Base-by-base conservation (phyloP, 345 rosid species). In the Dovyalis caffra region DNA sequence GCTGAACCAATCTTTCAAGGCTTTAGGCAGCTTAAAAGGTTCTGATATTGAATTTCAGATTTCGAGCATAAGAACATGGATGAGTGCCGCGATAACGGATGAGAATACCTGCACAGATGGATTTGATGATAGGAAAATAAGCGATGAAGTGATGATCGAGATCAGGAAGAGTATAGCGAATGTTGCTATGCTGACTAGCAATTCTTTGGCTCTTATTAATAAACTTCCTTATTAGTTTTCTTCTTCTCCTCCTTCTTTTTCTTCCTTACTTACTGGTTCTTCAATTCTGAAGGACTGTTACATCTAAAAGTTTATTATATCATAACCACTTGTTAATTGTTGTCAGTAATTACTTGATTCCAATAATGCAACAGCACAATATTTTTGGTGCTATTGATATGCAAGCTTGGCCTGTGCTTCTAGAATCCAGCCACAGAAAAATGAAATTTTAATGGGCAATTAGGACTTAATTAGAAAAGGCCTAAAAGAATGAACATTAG, bases 41-140 rank as follows among this genome's bases (percentile, higher is more conserved):
- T 43, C 64, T 0, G 23, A 14, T 62, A 4, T 53, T 8, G 74
- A 76, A 68, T 79, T 81, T 61, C 88, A 84, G 45, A 66, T 90
- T 57, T 70, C 66, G 7, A 84, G 85, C 61, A 77, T 88, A 16
- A 74, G 81, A 82, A 90, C 91, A 0, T 94, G 92, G 90, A 79
- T 86, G 8, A 91, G 97, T 74, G 87, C 91, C 0, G 92, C 94
- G 5, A 73, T 91, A 47, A 92, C 98, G 0, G 85, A 90, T 57
- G 91, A 91, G 70, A 76, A 74, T 21, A 88, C 95, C 14, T 92
- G 97, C 78, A 85, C 86, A 28, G 97, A 91, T 63, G 97, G 80
- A 62, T 79, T 92, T 31, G 90, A 83, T 5, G 97, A 75, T 14
- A 26, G 28, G 77, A 77, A 76, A 18, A 91, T 85, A 66, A 82